These are phyloP conservation scores for Pyrenochaeta sp. DNA, from an alignment of 2,329 filamentous ascomycete genomes.

Conservation along the genomic window DNA sequence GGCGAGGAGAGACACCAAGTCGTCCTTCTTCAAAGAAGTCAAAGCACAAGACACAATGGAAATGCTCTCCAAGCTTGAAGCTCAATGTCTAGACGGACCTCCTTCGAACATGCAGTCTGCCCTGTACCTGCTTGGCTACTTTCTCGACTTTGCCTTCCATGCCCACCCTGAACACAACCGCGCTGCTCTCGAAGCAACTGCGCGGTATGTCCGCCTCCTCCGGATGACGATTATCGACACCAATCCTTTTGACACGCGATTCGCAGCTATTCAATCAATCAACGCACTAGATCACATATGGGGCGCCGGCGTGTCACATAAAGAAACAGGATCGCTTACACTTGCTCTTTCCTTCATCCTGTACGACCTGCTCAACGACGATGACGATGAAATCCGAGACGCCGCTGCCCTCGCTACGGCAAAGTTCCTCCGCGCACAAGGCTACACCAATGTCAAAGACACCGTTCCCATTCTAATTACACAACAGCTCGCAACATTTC, in stretches of 20 bases:
- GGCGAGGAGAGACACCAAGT: slow-evolving; percentile 1
- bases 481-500: slow-evolving; percentile 46
- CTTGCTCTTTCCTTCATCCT: slow-evolving; percentile 56
- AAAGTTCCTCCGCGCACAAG: slow-evolving; percentile 53
- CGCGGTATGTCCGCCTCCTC: slow-evolving; percentile 40
- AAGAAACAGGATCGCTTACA: slow-evolving; percentile 16
- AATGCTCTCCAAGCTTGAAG: slow-evolving; percentile 35
- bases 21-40: slow-evolving; percentile 26
- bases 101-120: slow-evolving; percentile 44
- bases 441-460: slow-evolving; percentile 28
- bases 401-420: slow-evolving; percentile 64
- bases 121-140: slow-evolving; percentile 40
- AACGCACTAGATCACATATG: slow-evolving; percentile 50
- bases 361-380: slow-evolving; percentile 69
- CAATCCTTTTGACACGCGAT: slow-evolving; percentile 69
- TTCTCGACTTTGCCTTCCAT: slow-evolving; percentile 39
- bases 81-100: slow-evolving; percentile 34
- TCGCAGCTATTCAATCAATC: slow-evolving; percentile 67
- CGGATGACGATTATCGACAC: slow-evolving; percentile 43
- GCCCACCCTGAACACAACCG: slow-evolving; percentile 9
- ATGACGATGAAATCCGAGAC: slow-evolving; percentile 87
- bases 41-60: slow-evolving; percentile 15
- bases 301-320: slow-evolving; percentile 18
- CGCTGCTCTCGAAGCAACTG: slow-evolving; percentile 14
- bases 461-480: slow-evolving; percentile 61